Conservation (phyloP, 768 basidiomycete genomes). For the Tylopilus felleus region DNA sequence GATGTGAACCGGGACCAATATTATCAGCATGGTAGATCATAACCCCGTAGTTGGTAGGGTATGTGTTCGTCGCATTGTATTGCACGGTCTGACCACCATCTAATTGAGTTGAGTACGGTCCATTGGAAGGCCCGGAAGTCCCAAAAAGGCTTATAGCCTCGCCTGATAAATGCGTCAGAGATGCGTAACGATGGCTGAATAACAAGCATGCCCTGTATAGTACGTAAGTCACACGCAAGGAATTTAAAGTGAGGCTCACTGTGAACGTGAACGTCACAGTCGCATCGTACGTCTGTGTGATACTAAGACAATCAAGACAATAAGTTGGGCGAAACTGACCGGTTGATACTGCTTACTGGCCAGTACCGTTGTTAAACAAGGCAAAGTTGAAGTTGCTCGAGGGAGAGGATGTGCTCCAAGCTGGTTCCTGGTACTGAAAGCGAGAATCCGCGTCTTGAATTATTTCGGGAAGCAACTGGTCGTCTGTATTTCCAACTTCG, state of each 20-base stretch:
- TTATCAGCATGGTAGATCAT: conserved; percentile 35
- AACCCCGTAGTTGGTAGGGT: conserved; percentile 26
- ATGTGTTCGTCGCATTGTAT: conserved; percentile 21
- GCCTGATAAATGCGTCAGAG: conserved; percentile 26
- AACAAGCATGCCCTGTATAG: conserved; percentile 18
- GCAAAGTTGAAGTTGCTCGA: conserved; percentile 29
- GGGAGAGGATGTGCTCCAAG: conserved; percentile 34
- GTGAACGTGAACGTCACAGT: conserved; percentile 38
- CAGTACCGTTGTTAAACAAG: conserved; percentile 41
- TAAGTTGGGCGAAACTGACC: not conserved
- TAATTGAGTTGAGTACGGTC: conserved; percentile 36
- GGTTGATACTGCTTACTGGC: conserved; percentile 32
- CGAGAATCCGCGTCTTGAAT: conserved; percentile 38
- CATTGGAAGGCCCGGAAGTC: conserved; percentile 36
- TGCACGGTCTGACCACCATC: conserved; percentile 28
- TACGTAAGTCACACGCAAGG: conserved; percentile 4
- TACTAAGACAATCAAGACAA: conserved; percentile 21
- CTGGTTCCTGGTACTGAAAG: conserved; percentile 37
- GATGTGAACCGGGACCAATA: conserved; percentile 39
- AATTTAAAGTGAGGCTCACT: conserved; percentile 26
- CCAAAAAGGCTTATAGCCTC: conserved; percentile 45
- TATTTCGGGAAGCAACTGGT: conserved; percentile 13
- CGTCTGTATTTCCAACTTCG: conserved; percentile 17
- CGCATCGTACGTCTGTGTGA: conserved; percentile 35
- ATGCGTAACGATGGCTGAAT: not conserved